phyloP scores from a whole-genome alignment of 1,284 basidiomycete species.

The Melanopsichium pennsylvanicum region DNA sequence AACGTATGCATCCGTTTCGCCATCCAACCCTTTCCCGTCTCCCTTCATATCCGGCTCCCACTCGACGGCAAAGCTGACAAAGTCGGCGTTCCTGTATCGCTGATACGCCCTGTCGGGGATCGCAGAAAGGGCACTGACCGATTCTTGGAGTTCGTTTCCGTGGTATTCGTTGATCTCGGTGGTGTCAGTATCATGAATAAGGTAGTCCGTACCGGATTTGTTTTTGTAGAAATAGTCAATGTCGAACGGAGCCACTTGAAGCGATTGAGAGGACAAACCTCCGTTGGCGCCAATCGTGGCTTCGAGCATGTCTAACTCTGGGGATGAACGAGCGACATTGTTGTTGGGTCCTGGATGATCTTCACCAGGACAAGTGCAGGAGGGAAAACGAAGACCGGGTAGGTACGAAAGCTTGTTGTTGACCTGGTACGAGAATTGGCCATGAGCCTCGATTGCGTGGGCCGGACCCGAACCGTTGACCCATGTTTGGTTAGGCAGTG shows the following conservation, averaged over 20 bases:
- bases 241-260: conserved; percentile 63
- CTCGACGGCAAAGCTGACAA: conserved; percentile 58
- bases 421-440: conserved; percentile 10
- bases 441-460: conserved; percentile 30
- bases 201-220: conserved; percentile 10
- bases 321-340: conserved; percentile 55
- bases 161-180: conserved; percentile 55
- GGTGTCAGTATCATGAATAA: conserved; percentile 36
- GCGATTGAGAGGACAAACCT: conserved; percentile 52
- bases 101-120: conserved; percentile 50
- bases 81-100: conserved; percentile 6
- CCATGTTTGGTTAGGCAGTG: conserved; percentile 48
- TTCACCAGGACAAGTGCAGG: conserved; percentile 55
- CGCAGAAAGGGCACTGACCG: conserved; percentile 44
- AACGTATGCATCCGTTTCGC: conserved; percentile 61
- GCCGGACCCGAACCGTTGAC: conserved; percentile 40
- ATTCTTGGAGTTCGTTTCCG: conserved; percentile 58
- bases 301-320: conserved; percentile 64
- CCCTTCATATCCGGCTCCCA: conserved; percentile 57
- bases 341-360: conserved; percentile 55
- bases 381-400: conserved; percentile 49
- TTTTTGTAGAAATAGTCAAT: conserved; percentile 50
- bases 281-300: conserved; percentile 69
- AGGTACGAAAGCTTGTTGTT: conserved; percentile 37
- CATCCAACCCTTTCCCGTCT: conserved; percentile 37